Percentiles rank a stretch among this genome's conserved stretches.
Conservation (phyloP, 176 grass and related monocot species). For the Ampelocalamus luodianensis region DNA sequence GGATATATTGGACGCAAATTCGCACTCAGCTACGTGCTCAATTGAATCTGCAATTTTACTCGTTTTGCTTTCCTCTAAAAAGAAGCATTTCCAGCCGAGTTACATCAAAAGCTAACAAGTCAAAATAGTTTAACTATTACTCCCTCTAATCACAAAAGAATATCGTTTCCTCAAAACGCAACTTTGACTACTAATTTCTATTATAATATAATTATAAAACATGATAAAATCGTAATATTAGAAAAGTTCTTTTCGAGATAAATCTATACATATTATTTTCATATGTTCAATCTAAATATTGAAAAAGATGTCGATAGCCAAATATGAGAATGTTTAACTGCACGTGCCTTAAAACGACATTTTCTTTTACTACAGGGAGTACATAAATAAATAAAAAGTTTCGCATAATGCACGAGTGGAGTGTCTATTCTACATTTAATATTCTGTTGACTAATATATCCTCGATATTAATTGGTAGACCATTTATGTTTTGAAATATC, state of each 20-base stretch:
- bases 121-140: neutral
- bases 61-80: neutral
- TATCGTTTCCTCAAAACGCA: no score
- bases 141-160: no score
- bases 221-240: no score
- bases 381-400: neutral
- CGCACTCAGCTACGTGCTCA: neutral
- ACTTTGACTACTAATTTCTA: no score
- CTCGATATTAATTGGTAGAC: neutral
- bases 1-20: neutral
- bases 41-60: neutral
- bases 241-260: no score
- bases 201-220: no score
- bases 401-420: neutral
- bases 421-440: slow-evolving; percentile 29
- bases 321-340: no score
- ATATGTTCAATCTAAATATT: no score
- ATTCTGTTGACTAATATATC: neutral
- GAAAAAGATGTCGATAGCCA: no score
- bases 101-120: neutral
- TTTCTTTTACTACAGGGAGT: no score
- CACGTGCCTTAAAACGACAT: no score
- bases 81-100: neutral
- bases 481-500: neutral
- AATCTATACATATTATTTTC: no score